These are phyloP conservation scores for Fragaria vesca DNA, from an alignment of 306 rosid species.

Conservation along the genomic window DNA sequence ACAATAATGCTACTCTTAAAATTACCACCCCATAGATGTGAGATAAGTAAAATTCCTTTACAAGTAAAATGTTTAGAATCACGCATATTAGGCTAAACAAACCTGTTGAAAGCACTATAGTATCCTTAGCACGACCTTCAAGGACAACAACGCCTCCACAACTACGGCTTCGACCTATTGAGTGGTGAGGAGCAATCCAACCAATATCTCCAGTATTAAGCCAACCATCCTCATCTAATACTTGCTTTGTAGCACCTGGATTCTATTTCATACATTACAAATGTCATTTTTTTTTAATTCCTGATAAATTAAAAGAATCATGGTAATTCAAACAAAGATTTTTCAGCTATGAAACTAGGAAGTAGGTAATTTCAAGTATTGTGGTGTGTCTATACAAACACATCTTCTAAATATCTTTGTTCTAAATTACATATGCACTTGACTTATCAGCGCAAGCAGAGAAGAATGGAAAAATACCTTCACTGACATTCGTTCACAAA, in stretches of 20 bases:
- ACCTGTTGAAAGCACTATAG: conserved; percentile 95
- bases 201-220: conserved; percentile 87
- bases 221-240: conserved; percentile 77
- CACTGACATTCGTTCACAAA: not conserved
- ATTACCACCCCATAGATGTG: not conserved
- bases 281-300: not conserved
- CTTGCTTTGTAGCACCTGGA: conserved; percentile 66
- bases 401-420: not conserved
- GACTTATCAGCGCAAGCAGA: not conserved
- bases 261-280: conserved; percentile 44
- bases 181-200: conserved; percentile 82
- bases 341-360: not conserved
- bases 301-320: not conserved
- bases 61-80: not conserved
- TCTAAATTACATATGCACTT: not conserved
- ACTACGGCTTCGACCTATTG: conserved; percentile 63
- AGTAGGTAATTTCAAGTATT: not conserved
- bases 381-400: not conserved
- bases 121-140: conserved; percentile 94
- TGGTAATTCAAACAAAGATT: not conserved
- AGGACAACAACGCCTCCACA: conserved; percentile 75
- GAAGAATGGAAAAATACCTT: not conserved
- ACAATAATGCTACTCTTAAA: not conserved
- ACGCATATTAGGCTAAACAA: not conserved
- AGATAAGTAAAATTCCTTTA: not conserved